Evolutionary conservation across 2,329 filamentous ascomycete genomes (phyloP).

Genomic region (Neophaeococcomyces aloes): DNA sequence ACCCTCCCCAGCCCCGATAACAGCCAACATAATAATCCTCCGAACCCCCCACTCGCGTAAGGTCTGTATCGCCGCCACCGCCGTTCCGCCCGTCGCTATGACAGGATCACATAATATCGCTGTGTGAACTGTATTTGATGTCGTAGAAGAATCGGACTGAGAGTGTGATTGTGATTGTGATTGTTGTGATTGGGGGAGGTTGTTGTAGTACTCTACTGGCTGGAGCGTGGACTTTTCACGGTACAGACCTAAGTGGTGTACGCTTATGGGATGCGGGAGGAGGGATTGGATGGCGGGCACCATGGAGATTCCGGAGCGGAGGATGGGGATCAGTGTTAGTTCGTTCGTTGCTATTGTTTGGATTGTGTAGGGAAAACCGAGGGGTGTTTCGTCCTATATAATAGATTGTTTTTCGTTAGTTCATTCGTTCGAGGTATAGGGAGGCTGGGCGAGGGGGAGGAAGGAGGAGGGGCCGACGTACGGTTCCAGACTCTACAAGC

Average conservation of each 20-base stretch:
- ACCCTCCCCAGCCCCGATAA: constrained; percentile 65
- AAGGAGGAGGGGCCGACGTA: constrained; percentile 33
- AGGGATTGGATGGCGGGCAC: constrained; percentile 78
- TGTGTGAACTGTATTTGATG: constrained; percentile 42
- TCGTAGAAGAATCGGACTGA: too few species aligned
- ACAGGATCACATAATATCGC: constrained; percentile 85
- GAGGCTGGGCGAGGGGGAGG: neutral
- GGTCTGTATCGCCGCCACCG: constrained; percentile 78
- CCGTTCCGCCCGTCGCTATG: constrained; percentile 87
- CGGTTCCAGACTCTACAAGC: constrained; percentile 49
- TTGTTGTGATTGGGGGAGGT: constrained; percentile 69
- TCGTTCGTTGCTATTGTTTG: constrained; percentile 52
- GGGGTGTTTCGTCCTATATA: constrained; percentile 60
- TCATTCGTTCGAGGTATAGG: constrained; percentile 7
- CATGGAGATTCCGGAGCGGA: constrained; percentile 88
- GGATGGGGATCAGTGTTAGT: constrained; percentile 78
- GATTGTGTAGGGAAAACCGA: constrained; percentile 65
- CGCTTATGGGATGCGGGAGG: constrained; percentile 66
- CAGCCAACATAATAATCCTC: constrained; percentile 62
- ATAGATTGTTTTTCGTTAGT: constrained; percentile 8
- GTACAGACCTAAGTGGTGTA: constrained; percentile 92
- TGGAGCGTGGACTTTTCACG: constrained; percentile 77
- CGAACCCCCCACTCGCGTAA: constrained; percentile 86
- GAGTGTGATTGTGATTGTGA: constrained; percentile 25
- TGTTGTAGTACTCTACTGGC: constrained; percentile 97